phyloP scores from a whole-genome alignment of 495 filamentous ascomycete species.

The Echria macrotheca region DNA sequence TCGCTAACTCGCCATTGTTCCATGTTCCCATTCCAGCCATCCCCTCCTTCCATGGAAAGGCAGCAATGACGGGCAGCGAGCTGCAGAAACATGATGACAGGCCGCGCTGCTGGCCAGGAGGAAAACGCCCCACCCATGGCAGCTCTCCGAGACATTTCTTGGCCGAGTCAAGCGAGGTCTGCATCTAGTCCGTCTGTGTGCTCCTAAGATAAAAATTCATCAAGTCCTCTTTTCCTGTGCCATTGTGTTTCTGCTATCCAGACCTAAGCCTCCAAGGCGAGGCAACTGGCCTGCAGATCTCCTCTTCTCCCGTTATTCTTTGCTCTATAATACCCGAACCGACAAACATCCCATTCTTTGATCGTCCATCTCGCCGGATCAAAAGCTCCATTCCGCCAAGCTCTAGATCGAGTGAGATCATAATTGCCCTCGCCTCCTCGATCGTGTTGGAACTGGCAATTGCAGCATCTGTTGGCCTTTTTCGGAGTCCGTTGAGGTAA shows the following conservation, averaged over 20 bases:
- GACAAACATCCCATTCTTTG: no score
- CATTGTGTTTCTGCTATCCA: neutral
- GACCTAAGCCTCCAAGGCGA: neutral
- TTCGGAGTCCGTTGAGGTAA: no score
- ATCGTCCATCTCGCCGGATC: no score
- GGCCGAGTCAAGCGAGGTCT: constrained; percentile 14
- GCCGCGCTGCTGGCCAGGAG: neutral
- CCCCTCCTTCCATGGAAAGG: neutral
- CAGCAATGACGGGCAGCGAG: constrained; percentile 12
- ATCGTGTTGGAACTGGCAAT: no score
- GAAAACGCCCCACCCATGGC: constrained; percentile 4
- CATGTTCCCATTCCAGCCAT: neutral
- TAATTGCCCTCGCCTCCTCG: no score
- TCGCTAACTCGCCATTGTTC: no score
- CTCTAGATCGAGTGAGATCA: no score
- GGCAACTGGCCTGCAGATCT: no score
- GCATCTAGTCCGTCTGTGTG: neutral
- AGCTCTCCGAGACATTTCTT: constrained; percentile 7
- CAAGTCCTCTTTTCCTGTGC: neutral
- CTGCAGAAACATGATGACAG: constrained; percentile 4
- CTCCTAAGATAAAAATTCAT: neutral
- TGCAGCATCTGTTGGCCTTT: no score
- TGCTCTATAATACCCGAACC: no score
- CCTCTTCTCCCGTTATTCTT: no score
- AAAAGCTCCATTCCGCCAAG: no score